Conservation (phyloP, 164 flowering plant species). For the Chimonanthus praecox region DNA sequence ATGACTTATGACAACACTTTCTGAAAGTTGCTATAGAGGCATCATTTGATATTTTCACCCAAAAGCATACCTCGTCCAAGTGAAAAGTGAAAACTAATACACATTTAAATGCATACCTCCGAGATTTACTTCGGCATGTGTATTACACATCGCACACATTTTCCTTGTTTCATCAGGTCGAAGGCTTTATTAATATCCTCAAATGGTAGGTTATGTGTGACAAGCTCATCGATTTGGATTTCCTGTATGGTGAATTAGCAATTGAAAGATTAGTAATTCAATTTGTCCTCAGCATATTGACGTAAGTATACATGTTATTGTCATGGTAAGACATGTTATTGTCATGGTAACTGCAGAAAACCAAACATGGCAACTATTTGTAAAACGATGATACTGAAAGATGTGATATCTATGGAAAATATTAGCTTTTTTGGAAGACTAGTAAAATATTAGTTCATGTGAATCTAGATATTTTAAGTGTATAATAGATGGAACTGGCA, state of each 20-base stretch:
- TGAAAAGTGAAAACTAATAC: neutral
- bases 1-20: neutral
- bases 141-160: slow-evolving; percentile 87
- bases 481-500: no score
- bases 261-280: neutral
- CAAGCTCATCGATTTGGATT: slow-evolving; percentile 60
- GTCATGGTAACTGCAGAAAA: neutral
- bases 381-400: neutral
- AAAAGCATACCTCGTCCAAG: neutral
- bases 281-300: neutral
- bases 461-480: no score
- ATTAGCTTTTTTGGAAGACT: no score
- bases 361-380: neutral
- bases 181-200: slow-evolving; percentile 83
- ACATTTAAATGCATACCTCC: neutral
- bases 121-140: slow-evolving; percentile 61
- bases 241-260: slow-evolving; percentile 40
- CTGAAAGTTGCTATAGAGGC: neutral
- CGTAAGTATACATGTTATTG: no score
- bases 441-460: no score
- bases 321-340: no score
- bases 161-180: slow-evolving; percentile 76
- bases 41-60: neutral
- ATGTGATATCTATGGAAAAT: no score
- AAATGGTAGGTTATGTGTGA: slow-evolving; percentile 70